Percentiles rank a stretch among this genome's conserved stretches.
phyloP scores from a whole-genome alignment of 2,329 filamentous ascomycete species.

The Alternaria triticimaculans region DNA sequence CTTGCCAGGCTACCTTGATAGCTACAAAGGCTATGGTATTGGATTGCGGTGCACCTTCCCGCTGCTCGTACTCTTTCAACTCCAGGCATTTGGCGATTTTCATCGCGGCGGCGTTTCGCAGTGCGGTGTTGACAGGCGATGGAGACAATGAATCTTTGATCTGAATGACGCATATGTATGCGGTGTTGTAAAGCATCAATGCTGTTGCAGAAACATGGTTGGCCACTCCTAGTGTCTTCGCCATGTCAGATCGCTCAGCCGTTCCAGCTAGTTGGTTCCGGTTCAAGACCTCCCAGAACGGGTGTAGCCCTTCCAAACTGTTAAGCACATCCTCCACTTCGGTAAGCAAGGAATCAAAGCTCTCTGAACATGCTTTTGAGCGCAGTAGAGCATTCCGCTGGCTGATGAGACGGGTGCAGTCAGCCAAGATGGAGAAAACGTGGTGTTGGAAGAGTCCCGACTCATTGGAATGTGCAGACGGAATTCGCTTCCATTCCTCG shows the following conservation, averaged over 20 bases:
- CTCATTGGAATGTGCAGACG: constrained; percentile 14
- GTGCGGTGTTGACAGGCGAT: constrained; percentile 13
- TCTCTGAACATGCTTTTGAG: not conserved
- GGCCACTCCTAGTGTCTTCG: constrained; percentile 20
- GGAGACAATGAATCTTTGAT: constrained; percentile 27
- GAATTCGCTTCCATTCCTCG: constrained; percentile 34
- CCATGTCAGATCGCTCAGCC: constrained; percentile 6
- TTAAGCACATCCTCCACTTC: constrained; percentile 10
- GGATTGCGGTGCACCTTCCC: constrained; percentile 14
- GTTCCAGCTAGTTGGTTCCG: constrained; percentile 8
- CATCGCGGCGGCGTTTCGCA: constrained; percentile 26
- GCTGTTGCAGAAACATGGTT: constrained; percentile 29
- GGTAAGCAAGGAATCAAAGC: constrained; percentile 9
- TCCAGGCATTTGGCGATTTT: constrained; percentile 30
- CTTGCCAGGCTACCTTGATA: constrained; percentile 35
- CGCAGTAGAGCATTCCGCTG: constrained; percentile 13
- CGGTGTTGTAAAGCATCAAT: constrained; percentile 36
- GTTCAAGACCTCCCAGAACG: constrained; percentile 24
- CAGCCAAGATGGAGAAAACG: constrained; percentile 32
- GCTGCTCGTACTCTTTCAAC: constrained; percentile 22
- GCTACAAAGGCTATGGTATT: constrained; percentile 36
- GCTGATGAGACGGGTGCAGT: constrained; percentile 28
- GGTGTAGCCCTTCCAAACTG: constrained; percentile 14
- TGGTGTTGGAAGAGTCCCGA: constrained; percentile 23
- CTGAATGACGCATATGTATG: constrained; percentile 27